phyloP scores from a whole-genome alignment of 2,329 filamentous ascomycete species.

The Orbilia javanica region DNA sequence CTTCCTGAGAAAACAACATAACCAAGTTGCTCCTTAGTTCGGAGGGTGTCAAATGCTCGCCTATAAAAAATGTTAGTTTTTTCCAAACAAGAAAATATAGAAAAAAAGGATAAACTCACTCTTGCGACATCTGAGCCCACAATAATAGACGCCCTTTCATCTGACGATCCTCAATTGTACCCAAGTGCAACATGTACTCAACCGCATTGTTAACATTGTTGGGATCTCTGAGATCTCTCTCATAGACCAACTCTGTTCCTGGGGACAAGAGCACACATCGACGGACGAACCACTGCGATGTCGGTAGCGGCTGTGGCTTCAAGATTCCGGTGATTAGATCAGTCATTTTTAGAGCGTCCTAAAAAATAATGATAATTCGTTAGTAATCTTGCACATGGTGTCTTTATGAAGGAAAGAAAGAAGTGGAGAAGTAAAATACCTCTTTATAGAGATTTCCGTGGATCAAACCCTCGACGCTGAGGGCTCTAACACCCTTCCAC shows the following conservation, averaged over 20 bases:
- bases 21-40: conserved; percentile 96
- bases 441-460: conserved; percentile 96
- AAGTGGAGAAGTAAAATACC: conserved; percentile 32
- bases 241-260: conserved; percentile 86
- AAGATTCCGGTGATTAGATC: conserved; percentile 83
- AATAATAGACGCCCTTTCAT: conserved; percentile 82
- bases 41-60: conserved; percentile 90
- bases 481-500: conserved; percentile 77
- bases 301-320: conserved; percentile 78
- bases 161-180: conserved; percentile 76
- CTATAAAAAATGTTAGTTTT: conserved; percentile 35
- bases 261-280: conserved; percentile 82
- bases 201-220: conserved; percentile 91
- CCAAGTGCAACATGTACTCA: conserved; percentile 80
- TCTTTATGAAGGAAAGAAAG: neutral
- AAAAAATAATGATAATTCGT: too few relatives aligned
- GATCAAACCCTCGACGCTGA: conserved; percentile 87
- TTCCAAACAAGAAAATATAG: neutral
- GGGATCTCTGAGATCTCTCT: conserved; percentile 82
- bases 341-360: conserved; percentile 84
- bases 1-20: conserved; percentile 93
- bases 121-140: conserved; percentile 88
- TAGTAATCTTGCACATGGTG: neutral
- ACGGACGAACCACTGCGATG: conserved; percentile 81
- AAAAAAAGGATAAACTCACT: conserved; percentile 65